Base-by-base conservation (phyloP, 2,329 filamentous ascomycete genomes). In the Domatiomyces catenatus region DNA sequence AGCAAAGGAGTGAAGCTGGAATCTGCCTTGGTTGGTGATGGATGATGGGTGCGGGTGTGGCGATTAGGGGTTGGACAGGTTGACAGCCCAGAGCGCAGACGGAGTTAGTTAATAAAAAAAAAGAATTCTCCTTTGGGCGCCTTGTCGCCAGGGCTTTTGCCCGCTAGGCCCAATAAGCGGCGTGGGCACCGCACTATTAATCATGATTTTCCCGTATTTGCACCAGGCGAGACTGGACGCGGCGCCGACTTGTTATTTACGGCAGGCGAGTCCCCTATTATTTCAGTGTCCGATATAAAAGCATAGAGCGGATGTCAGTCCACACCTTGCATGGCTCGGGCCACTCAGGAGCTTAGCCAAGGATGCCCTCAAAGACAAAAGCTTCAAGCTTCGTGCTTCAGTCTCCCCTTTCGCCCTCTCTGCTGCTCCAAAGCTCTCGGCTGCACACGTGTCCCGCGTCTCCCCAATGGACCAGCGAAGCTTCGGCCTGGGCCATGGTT, bases 1-100 rank as follows among this genome's bases (percentile, higher is more conserved):
- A 68, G 66, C 73, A 75, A 80, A 79, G 69, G 77, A 80, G 73
- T 80, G 77, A 78, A 80, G 76, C 76, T 71, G 73, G 66, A 65
- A 69, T 69, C 66, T 68, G 69, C 69, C 66, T 59, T 55, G 54
- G 58, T 60, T 58, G 58, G 52, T 36, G 55, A 55, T 56, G 56
- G 46, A 57, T 49, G 53, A 51, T 44, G 44, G 51, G 46, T 26
- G 26, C 10, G 43, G 18, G 43, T n/a, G 19, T 45, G n/a, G 43
- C 4, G n/a, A 19, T 39, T 39, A 39, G 32, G 32, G 32, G 32
- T 15, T 15, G 28, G 10, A 12, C 28, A 32, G 28, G 28, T 32
- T 10, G 8, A 32, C 28, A 12, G 10, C 28, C 32, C 10, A 12
- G 8, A 12, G 32, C 32, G 10, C 32, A 10, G 32, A 39, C 4